Evolutionary conservation across 371 early-diverging fungal species (phyloP).

Genomic region (Zopfochytrium polystomum): DNA sequence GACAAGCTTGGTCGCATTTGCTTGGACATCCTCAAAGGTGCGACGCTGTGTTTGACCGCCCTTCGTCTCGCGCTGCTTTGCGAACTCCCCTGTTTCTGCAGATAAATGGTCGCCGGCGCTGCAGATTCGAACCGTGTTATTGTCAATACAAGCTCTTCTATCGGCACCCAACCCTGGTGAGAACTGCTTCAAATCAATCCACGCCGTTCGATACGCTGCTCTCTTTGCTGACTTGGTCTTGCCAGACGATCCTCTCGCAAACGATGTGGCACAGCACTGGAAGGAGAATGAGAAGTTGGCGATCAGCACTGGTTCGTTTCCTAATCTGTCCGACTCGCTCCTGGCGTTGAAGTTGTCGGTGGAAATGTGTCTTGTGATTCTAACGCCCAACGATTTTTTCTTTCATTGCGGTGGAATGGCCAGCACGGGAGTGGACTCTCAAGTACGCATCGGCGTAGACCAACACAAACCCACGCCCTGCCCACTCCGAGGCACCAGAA

Average conservation of each 20-base stretch:
- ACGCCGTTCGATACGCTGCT: not conserved
- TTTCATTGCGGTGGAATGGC: no score
- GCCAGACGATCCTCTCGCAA: conserved; percentile 94
- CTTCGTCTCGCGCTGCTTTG: not conserved
- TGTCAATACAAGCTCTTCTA: conserved; percentile 97
- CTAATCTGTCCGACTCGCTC: no score
- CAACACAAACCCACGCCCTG: no score
- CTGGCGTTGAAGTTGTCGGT: conserved; percentile 4
- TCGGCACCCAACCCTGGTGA: conserved; percentile 93
- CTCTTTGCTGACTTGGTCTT: not conserved
- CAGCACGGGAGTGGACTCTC: conserved; percentile 32
- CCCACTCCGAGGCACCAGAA: no score
- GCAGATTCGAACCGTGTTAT: conserved; percentile 94
- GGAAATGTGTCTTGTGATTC: not conserved
- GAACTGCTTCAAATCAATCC: conserved; percentile 2
- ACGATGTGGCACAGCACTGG: conserved; percentile 99
- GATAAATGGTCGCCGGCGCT: conserved; percentile 99
- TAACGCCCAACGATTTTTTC: no score
- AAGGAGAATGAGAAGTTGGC: conserved; percentile 92
- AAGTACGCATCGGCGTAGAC: conserved; percentile 19
- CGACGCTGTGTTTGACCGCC: conserved; percentile 2
- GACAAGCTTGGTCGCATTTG: conserved; percentile 99
- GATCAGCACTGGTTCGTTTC: conserved; percentile 74
- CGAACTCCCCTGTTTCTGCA: conserved; percentile 28
- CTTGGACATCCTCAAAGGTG: conserved; percentile 97